phyloP scores from a whole-genome alignment of 2,329 filamentous ascomycete species.

The Didymella glomerata region DNA sequence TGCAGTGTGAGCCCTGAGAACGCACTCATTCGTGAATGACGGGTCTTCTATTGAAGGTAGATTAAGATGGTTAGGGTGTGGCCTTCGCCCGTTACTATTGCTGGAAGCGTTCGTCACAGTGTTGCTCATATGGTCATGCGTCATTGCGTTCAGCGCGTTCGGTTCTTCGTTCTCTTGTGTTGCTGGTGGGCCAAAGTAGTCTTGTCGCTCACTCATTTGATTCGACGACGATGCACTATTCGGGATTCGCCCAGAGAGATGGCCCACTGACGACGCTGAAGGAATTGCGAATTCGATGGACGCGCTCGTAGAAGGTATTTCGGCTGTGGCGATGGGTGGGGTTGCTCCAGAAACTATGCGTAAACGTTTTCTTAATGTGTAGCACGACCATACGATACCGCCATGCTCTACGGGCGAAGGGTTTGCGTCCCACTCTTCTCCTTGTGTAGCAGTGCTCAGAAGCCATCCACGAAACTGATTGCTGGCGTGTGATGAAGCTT shows the following conservation, averaged over 20 bases:
- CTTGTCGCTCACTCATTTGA: constrained; percentile 43
- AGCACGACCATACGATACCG: constrained; percentile 74
- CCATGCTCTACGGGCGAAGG: constrained; percentile 64
- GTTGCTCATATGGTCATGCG: constrained; percentile 19
- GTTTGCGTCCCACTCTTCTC: constrained; percentile 62
- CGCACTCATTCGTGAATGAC: constrained; percentile 53
- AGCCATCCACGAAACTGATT: constrained; percentile 74
- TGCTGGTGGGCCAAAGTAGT: constrained; percentile 52
- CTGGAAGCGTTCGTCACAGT: constrained; percentile 9
- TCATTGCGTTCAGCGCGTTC: constrained; percentile 8
- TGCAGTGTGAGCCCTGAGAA: constrained; percentile 51
- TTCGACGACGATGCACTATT: constrained; percentile 25
- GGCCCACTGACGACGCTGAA: constrained; percentile 32
- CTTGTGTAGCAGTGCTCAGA: constrained; percentile 63
- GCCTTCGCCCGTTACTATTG: constrained; percentile 5
- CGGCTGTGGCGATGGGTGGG: constrained; percentile 22
- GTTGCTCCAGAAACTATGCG: constrained; percentile 69
- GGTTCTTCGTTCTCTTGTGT: constrained; percentile 2
- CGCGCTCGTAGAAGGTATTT: constrained; percentile 49
- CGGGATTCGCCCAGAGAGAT: constrained; percentile 21
- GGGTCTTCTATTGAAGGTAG: constrained; percentile 36
- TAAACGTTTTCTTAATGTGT: constrained; percentile 72
- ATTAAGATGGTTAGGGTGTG: constrained; percentile 26
- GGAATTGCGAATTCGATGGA: constrained; percentile 38
- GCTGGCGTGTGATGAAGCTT: constrained; percentile 43